Evolutionary conservation across 495 filamentous ascomycete species (phyloP), one percentile per base, ranked within the genome.

Genomic region (Penicillium salamii): DNA sequence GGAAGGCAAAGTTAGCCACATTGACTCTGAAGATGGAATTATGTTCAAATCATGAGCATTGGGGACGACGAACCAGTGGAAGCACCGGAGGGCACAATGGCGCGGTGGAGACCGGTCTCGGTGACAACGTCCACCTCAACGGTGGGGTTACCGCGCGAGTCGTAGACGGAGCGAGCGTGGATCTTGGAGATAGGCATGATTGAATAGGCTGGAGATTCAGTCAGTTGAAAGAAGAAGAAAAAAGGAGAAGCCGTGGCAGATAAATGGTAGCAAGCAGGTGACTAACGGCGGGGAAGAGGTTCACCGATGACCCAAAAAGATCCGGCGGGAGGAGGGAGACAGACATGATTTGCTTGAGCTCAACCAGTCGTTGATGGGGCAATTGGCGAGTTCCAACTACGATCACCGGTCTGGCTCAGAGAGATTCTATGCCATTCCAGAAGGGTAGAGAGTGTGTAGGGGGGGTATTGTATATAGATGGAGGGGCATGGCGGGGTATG

Each of bases 101-200:
- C 93, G 67, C 95, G 90, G 84, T 97, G 91, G 33, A 99, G 85
- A 61, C 95, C 95, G 60, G 87, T 92, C 76, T 92, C 88, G 55
- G 92, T 97, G 74, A 95, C 86, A 66, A 99, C 83, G 69, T 97
- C 95, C 57, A 97, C 95, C 76, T 90, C 87, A 63, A 92, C 89
- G 69, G 90, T 95, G 57, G 90, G 90, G 81, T 96, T 97, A 68
- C 93, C 95, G 68, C 95, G 95, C 70, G 93, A 97, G 84, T 99
- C 95, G 81, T 99, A 99, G 78, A 99, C 90, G 58, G 85, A 89
- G 66, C 95, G 92, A 66, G 93, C 95, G 84, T 97, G 91, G 73
- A 99, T 88, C 83, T 97, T 97, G 69, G 87, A 83, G 80, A 99
- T 97, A 65, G 86, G 78, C 95, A 97, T 99, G 50, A 48, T 36